phyloP scores from a whole-genome alignment of 1,284 basidiomycete species.

The Cryptococcus sp. region DNA sequence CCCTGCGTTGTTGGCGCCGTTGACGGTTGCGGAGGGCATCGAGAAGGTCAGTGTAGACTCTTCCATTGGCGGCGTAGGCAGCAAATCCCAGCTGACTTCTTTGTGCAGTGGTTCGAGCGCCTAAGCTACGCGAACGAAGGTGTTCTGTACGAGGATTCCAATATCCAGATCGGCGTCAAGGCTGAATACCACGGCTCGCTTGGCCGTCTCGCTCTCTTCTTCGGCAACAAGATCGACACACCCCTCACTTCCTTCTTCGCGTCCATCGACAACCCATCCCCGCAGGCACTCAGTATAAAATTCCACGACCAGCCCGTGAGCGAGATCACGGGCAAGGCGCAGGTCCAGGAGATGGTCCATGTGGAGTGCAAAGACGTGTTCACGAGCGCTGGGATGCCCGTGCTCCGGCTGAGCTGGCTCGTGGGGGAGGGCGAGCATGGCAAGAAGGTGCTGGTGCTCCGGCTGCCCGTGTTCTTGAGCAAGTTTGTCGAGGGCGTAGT shows the following conservation, averaged over 20 bases:
- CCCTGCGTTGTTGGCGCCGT: slow-evolving; percentile 49
- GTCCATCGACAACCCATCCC: slow-evolving; percentile 67
- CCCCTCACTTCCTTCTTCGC: slow-evolving; percentile 87
- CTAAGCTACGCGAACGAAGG: slow-evolving; percentile 78
- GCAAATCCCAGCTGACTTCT: not conserved
- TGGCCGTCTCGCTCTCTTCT: slow-evolving; percentile 87
- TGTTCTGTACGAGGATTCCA: slow-evolving; percentile 90
- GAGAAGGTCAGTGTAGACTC: slow-evolving; percentile 55
- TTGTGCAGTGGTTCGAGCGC: slow-evolving; percentile 70
- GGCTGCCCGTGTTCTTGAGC: slow-evolving; percentile 78
- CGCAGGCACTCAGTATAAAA: slow-evolving; percentile 69
- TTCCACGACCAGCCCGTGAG: slow-evolving; percentile 82
- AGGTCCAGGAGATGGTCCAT: slow-evolving; percentile 88
- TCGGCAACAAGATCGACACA: slow-evolving; percentile 90
- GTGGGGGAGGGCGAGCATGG: slow-evolving; percentile 66
- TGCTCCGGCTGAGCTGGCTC: slow-evolving; percentile 86
- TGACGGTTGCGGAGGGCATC: slow-evolving; percentile 66
- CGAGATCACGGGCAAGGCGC: slow-evolving; percentile 73
- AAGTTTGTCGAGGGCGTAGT: slow-evolving; percentile 94
- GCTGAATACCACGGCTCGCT: slow-evolving; percentile 90
- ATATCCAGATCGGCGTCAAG: slow-evolving; percentile 94
- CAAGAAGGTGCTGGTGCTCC: slow-evolving; percentile 64
- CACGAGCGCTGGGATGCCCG: slow-evolving; percentile 59
- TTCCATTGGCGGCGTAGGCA: not conserved
- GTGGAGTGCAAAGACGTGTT: slow-evolving; percentile 92